phyloP scores from a whole-genome alignment of 1,284 basidiomycete species.

The Cryptococcus jaspeensis region DNA sequence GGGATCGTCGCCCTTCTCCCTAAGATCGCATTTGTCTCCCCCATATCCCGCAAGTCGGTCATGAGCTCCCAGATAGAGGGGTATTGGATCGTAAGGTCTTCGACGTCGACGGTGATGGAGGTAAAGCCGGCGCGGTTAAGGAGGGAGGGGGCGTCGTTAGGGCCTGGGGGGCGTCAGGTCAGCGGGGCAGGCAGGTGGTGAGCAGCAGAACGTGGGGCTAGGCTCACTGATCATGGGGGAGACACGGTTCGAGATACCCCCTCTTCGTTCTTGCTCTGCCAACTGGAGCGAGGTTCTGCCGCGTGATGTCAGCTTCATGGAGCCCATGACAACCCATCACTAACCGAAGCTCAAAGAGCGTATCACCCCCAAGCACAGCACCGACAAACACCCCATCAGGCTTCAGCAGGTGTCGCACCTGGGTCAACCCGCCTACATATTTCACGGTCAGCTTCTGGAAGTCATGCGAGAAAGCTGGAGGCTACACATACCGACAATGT shows the following conservation, averaged over 20 bases:
- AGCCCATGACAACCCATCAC: slow-evolving; percentile 1
- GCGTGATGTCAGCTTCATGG: neutral
- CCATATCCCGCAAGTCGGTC: slow-evolving; percentile 92
- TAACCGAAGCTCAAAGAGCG: slow-evolving; percentile 90
- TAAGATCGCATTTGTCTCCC: slow-evolving; percentile 88
- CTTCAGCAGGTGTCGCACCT: slow-evolving; percentile 79
- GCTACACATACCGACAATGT: slow-evolving; percentile 75
- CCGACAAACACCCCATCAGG: slow-evolving; percentile 95
- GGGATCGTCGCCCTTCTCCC: slow-evolving; percentile 67
- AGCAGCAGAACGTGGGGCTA: neutral
- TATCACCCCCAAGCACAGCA: slow-evolving; percentile 93
- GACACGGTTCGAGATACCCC: slow-evolving; percentile 90
- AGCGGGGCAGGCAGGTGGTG: neutral
- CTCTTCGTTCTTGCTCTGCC: slow-evolving; percentile 90
- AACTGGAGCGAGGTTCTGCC: slow-evolving; percentile 68
- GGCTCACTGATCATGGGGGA: slow-evolving; percentile 94
- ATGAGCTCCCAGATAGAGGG: slow-evolving; percentile 96
- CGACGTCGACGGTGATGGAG: slow-evolving; percentile 89
- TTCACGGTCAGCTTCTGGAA: neutral
- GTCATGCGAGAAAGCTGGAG: neutral
- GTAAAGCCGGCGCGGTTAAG: slow-evolving; percentile 91
- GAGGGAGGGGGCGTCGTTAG: slow-evolving; percentile 85
- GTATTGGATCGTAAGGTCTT: slow-evolving; percentile 88
- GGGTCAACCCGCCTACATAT: slow-evolving; percentile 72
- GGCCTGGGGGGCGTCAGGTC: slow-evolving; percentile 58